Evolutionary conservation across 495 filamentous ascomycete genomes (phyloP).

Genomic region (Penicillium diatomitis): DNA sequence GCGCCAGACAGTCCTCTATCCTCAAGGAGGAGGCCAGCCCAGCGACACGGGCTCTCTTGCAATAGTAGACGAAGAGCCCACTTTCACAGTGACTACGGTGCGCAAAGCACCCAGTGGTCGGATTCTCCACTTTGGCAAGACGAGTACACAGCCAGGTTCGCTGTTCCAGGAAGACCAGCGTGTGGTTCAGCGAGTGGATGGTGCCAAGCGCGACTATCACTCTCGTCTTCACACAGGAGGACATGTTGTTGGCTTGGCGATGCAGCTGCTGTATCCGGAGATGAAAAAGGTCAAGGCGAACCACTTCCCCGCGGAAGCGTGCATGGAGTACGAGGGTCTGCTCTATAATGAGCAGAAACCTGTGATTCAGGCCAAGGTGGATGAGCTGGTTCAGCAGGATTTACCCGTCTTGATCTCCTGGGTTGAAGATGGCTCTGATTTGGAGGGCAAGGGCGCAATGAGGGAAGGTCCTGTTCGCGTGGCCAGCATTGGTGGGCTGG

Average conservation of each 20-base stretch:
- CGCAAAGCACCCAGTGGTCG: constrained; percentile 38
- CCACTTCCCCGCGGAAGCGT: constrained; percentile 50
- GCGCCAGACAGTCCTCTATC: constrained; percentile 52
- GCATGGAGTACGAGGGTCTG: constrained; percentile 50
- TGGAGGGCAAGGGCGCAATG: constrained; percentile 38
- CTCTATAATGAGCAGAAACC: constrained; percentile 52
- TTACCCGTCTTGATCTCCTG: constrained; percentile 49
- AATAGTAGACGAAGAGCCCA: constrained; percentile 9
- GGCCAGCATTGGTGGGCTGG: constrained; percentile 49
- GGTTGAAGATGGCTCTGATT: constrained; percentile 26
- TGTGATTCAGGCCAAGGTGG: constrained; percentile 45
- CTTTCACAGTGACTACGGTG: constrained; percentile 42
- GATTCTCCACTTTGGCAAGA: constrained; percentile 52
- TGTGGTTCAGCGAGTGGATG: constrained; percentile 45
- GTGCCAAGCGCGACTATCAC: constrained; percentile 43
- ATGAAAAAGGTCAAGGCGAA: constrained; percentile 55
- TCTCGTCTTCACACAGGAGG: constrained; percentile 57
- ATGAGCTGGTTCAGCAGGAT: constrained; percentile 41
- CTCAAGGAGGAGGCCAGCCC: constrained; percentile 58
- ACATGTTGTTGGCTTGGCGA: constrained; percentile 52
- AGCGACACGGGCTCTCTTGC: constrained; percentile 49
- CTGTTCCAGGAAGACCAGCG: constrained; percentile 28
- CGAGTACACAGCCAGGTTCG: constrained; percentile 11
- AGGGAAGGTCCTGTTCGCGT: constrained; percentile 22
- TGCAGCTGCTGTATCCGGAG: constrained; percentile 41